Percentiles rank a stretch among this genome's conserved stretches.
Conservation (phyloP, 1,139 yeast genomes). For the Nadsonia commutata region DNA sequence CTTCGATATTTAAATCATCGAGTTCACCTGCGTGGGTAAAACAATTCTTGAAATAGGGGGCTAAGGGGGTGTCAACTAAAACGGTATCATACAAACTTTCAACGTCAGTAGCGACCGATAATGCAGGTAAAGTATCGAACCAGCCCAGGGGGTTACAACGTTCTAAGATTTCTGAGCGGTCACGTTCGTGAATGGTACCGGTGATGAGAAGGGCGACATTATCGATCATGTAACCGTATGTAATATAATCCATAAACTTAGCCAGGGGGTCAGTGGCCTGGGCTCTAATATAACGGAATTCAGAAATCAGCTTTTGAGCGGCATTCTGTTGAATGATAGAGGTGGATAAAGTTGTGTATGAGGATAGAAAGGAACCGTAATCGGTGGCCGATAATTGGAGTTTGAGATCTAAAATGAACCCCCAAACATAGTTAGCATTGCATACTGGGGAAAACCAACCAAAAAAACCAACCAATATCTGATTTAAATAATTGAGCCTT, state of each 20-base stretch:
- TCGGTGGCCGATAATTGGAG: conserved; percentile 91
- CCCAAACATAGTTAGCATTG: too few relatives aligned
- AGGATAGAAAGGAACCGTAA: conserved; percentile 79
- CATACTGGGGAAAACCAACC: neutral
- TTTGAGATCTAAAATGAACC: conserved; percentile 44
- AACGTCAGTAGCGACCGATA: conserved; percentile 86
- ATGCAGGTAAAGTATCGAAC: conserved; percentile 94
- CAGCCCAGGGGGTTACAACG: conserved; percentile 96
- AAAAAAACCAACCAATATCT: too few relatives aligned
- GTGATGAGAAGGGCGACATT: conserved; percentile 92
- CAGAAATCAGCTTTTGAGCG: conserved; percentile 58
- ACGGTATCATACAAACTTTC: conserved; percentile 87
- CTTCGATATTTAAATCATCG: conserved; percentile 90
- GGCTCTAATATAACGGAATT: conserved; percentile 70
- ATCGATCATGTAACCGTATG: conserved; percentile 97
- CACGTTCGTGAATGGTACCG: conserved; percentile 92
- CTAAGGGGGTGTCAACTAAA: conserved; percentile 92
- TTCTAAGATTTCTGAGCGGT: conserved; percentile 67
- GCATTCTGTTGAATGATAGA: conserved; percentile 70
- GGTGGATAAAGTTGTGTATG: conserved; percentile 69
- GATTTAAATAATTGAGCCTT: too few relatives aligned
- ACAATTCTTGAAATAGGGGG: conserved; percentile 88
- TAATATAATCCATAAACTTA: conserved; percentile 76
- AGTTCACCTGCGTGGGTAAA: conserved; percentile 60
- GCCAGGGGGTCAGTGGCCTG: conserved; percentile 74